phyloP scores from a whole-genome alignment of 352 stramenopile genomes.

The Pythium sp. region DNA sequence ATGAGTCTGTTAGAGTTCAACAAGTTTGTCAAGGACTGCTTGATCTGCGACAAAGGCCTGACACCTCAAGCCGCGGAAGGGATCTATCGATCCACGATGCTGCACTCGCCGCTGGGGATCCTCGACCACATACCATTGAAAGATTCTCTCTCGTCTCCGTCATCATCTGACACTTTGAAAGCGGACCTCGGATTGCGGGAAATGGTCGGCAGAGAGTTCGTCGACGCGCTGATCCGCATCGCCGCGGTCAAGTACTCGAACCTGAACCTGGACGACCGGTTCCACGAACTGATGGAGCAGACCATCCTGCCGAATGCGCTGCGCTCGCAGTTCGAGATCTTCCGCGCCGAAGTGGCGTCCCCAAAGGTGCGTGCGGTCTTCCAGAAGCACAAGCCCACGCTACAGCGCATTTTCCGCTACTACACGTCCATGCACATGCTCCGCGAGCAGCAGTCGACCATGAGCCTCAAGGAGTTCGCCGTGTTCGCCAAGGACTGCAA shows the following conservation, averaged over 20 bases:
- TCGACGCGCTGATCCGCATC: constrained; percentile 57
- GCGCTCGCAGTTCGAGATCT: constrained; percentile 70
- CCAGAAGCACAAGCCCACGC: constrained; percentile 59
- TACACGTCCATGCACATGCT: constrained; percentile 76
- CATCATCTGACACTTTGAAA: neutral
- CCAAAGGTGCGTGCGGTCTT: constrained; percentile 72
- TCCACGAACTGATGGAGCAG: constrained; percentile 68
- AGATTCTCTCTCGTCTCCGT: neutral
- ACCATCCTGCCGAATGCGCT: constrained; percentile 63
- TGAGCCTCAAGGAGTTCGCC: constrained; percentile 54
- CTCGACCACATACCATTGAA: neutral
- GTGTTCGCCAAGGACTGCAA: constrained; percentile 76
- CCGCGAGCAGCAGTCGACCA: constrained; percentile 74
- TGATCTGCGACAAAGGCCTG: constrained; percentile 43
- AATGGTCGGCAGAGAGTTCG: constrained; percentile 63
- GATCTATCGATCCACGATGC: constrained; percentile 34
- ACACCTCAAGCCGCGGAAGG: constrained; percentile 37
- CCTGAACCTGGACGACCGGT: constrained; percentile 50
- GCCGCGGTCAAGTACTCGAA: constrained; percentile 46
- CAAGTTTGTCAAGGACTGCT: constrained; percentile 75
- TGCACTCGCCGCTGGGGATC: constrained; percentile 19
- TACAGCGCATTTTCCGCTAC: constrained; percentile 80
- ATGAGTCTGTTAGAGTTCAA: constrained; percentile 74
- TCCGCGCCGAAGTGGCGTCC: constrained; percentile 64
- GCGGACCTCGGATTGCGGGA: constrained; percentile 27